Evolutionary conservation across 257 asterid genomes (phyloP), one percentile per base, ranked within the genome.

Genomic region (Solanum verrucosum): DNA sequence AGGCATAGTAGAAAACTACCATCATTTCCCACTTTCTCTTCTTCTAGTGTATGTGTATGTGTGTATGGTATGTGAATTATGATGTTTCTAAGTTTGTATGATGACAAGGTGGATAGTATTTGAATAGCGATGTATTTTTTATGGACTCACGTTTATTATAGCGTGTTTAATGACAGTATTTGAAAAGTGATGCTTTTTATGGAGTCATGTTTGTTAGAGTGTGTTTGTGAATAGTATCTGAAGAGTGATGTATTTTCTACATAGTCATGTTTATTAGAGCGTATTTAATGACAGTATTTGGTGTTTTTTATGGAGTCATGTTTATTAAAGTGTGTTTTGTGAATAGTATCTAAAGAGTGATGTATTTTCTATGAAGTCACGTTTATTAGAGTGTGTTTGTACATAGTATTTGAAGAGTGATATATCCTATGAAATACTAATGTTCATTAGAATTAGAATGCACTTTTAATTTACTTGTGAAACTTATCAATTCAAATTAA

Each of bases 1-100:
- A 67, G 84, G 60, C 40, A 79, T 65, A 5, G 68, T 81, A 81
- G 85, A 81, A 77, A 46, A 82, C 70, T 49, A 49, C 68, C 65
- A 82, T 49, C 86, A 82, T 82, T 82, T 7, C 86, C 68, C 85
- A 49, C 42, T 81, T 46, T 29, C 68, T 81, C 42, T 49, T 46
- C 7, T 78, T 44, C 6, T 25, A 42, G 14, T n/a, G 84, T 40
- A 23, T 40, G 56, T 40, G 21, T 75, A 6, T 27, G 74, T 68
- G 9, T 68, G 20, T 68, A 14, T 27, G 35, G 33, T 11, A 65
- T 68, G 33, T 13, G 12, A 27, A 14, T 68, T 68, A 68, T 78
- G 59, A 25, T 42, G 37, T 49, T 78, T 63, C 71, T 63, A 63
- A 10, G 71, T 23, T 78, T 78, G n/a, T 78, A 78, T 52, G 23